Base-by-base conservation (phyloP, 2,329 filamentous ascomycete genomes). In the Sordariomycetes sp. region DNA sequence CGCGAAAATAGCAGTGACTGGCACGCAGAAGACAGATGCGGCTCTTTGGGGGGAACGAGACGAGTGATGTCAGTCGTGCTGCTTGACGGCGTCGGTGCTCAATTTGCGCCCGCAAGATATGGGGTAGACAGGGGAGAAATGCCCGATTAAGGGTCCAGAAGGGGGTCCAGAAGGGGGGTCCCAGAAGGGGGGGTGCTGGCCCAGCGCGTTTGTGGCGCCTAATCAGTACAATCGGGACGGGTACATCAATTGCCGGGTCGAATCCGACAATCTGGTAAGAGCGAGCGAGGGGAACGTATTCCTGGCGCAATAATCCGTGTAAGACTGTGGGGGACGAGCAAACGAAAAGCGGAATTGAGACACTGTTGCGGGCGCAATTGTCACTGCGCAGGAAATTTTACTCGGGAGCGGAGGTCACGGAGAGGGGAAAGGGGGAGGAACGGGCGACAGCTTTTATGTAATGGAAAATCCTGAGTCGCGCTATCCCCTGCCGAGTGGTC, bases 101-200 rank as follows among this genome's bases (percentile, higher is more conserved):
- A 48, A 43, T 25, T 59, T 59, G 57, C 57, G 57, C 52, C 52
- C 57, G 57, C 57, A 59, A 59, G 57, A 59, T 50, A 59, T 55
- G 57, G 57, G 57, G 57, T 52, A 43, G 57, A 59, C 43, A 55
- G 46, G 53, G 58, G 58, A 35, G 25, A 55, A 55, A 53, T 57
- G 48, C 35, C 55, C 48, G 55, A 57, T 52, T 57, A 52, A 53
- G 48, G 55, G 55, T 57, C 55, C 46, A 24, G 34, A 40, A 55
- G 53, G 28, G 28, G 28, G 28, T 24, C 53, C 25, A 46, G 48
- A 53, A 34, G 32, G 48, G 40, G 55, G 46, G 55, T 35, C 48
- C 43, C n/a, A 18, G 43, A 8, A 37, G 55, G 55, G 28, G 55
- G 53, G 55, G 46, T 35, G 55, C 24, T 53, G 28, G 55, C 28